Evolutionary conservation across 2,329 filamentous ascomycete species (phyloP).

Genomic region (Colletotrichum destructivum): DNA sequence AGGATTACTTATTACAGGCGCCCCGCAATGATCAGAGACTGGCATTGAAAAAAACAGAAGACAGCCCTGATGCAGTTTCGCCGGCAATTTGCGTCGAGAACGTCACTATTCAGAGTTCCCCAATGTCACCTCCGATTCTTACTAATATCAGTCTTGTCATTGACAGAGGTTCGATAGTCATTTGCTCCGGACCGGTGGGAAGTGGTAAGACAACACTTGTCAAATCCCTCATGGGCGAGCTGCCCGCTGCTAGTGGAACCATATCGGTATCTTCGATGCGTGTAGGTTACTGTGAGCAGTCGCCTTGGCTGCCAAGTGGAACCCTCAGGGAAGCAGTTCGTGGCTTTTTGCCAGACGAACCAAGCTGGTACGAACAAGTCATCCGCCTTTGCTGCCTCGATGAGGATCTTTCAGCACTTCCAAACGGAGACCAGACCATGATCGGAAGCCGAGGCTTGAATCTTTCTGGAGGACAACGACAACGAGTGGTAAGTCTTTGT

Average conservation of each 20-base stretch:
- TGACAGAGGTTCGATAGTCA: background rate
- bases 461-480: conserved; percentile 46
- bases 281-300: conserved; percentile 44
- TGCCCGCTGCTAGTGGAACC: background rate
- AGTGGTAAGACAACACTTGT: conserved; percentile 44
- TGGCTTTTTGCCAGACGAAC: conserved; percentile 44
- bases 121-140: background rate
- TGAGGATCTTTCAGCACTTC: conserved; percentile 42
- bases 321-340: conserved; percentile 44
- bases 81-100: background rate
- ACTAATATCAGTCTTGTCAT: background rate
- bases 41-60: background rate
- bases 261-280: conserved; percentile 26
- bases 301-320: conserved; percentile 44
- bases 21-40: conserved; percentile 23
- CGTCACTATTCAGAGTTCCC: background rate
- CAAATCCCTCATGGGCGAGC: conserved; percentile 45
- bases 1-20: conserved; percentile 39
- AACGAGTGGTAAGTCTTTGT: conserved; percentile 43
- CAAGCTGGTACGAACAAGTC: conserved; percentile 52
- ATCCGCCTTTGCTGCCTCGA: conserved; percentile 43
- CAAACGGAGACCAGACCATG: conserved; percentile 39
- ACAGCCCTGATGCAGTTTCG: background rate
- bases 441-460: conserved; percentile 43
- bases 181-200: conserved; percentile 34